Evolutionary conservation across 2,329 filamentous ascomycete genomes (phyloP), one percentile per base, ranked within the genome.

Genomic region (Fonsecaea pugnacius): DNA sequence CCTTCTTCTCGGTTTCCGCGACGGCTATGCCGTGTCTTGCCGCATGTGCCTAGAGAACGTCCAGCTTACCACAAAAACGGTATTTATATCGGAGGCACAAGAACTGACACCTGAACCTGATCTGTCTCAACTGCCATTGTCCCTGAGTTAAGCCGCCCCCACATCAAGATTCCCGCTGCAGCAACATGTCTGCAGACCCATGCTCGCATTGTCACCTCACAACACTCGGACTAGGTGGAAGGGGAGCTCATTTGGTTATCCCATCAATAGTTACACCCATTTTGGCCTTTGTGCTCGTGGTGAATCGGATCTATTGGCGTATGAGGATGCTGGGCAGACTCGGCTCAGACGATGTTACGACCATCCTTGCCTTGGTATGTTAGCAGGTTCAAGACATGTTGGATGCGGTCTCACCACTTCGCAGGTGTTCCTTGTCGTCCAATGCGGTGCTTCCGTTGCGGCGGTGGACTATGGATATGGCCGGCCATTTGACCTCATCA

Each of bases 391-490:
- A 6, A 24, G 12, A 43, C 18, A 33, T 32, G 10, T 38, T 6
- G 21, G 46, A 21, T 7, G 18, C 1, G 4, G 9, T 21, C 60
- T 63, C 9, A 63, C 24, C 64, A 36, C 35, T 55, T 18, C 48
- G 32, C 56, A 75, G 74, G n/a, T 66, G 16, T 70, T 71, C 58
- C 69, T 73, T 21, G 50, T 72, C 18, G 70, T 67, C 10, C 71
- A 75, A 63, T 71, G 71, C 59, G 64, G 64, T 38, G 64, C 71
- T 18, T 73, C 71, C 18, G 67, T 73, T 46, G 63, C 71, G 66
- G 74, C 69, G 4, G 72, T 75, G 38, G 68, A 71, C 35, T 65
- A 73, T 70, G 75, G 75, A 7, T 73, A 73, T 60, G 75, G 75
- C 27, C 72, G 72, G 62, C 70, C 70, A 14, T 64, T 70, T 8